Base-by-base conservation (phyloP, 345 rosid species). In the Trapa incisa region DNA sequence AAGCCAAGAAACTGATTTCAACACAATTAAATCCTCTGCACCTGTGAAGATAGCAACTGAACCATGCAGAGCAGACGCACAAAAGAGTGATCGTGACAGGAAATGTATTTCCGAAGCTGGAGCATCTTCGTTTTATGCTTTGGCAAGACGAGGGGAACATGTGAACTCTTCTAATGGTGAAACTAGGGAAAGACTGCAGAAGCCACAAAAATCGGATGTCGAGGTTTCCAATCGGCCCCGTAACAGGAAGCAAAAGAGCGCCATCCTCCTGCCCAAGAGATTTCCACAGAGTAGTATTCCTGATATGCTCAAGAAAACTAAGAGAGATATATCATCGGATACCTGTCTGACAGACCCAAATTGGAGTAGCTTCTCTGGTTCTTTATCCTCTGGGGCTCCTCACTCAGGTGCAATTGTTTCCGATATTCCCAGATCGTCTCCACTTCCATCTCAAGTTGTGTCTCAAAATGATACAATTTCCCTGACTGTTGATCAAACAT, bases 371-470 rank as follows among this genome's bases (percentile, higher is more conserved):
- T 71, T 72, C 38, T 67, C 89, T 15, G 73, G 67, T 33, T 72
- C 74, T 47, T 71, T 79, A 67, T 62, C 82, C n/a, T 58, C 78
- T 4, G 68, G 50, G 67, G 75, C 68, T 47, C 66, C 42, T 60
- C 75, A 47, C 67, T 70, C 79, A 53, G 70, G 69, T n/a, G 79
- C 74, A 70, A 47, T 45, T 58, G 35, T 38, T 52, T 74, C 79
- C 57, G 83, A 80, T 63, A 65, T 78, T 75, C 83, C 87, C 56
- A 75, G 68, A 50, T 84, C 87, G 3, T 79, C 80, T 72, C 86
- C 92, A 4, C 75, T 83, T 53, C 79, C 87, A 68, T 65, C 80
- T 36, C 75, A 79, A 65, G 65, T 68, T 41, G 80, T 74, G 65
- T 70, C 67, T 43, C 76, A 58, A 37, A 36, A 37, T 65, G 61